Evolutionary conservation across 176 grass and related monocot species (phyloP).

Genomic region (Alopecurus myosuroides): DNA sequence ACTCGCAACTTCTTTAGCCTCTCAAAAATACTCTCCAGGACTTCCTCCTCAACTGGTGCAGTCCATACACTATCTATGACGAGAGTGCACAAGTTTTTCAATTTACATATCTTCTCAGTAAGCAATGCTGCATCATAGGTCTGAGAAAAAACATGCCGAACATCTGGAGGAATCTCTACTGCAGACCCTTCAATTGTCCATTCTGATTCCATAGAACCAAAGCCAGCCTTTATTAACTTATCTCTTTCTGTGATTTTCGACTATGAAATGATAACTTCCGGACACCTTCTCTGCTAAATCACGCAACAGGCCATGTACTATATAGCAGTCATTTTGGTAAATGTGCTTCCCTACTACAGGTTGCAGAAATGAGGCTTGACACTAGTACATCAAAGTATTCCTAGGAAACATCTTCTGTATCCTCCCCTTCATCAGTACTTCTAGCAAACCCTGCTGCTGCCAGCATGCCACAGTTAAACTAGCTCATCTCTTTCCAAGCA

Average conservation of each 20-base stretch:
- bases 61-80: background rate
- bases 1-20: slow-evolving; percentile 12
- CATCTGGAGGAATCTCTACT: background rate
- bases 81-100: slow-evolving; percentile 14
- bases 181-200: background rate
- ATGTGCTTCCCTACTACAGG: background rate
- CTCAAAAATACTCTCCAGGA: background rate
- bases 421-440: background rate
- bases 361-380: background rate
- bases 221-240: no score
- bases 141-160: background rate
- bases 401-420: background rate
- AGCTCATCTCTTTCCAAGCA: background rate
- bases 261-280: background rate
- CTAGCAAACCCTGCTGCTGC: background rate
- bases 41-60: background rate
- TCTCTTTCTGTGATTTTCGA: no score
- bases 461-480: background rate
- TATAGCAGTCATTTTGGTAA: background rate
- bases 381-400: background rate
- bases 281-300: background rate
- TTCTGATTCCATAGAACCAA: no score
- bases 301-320: background rate
- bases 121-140: background rate
- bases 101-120: background rate